Conservation (phyloP, 768 basidiomycete genomes). For the Polyporus arcularius region DNA sequence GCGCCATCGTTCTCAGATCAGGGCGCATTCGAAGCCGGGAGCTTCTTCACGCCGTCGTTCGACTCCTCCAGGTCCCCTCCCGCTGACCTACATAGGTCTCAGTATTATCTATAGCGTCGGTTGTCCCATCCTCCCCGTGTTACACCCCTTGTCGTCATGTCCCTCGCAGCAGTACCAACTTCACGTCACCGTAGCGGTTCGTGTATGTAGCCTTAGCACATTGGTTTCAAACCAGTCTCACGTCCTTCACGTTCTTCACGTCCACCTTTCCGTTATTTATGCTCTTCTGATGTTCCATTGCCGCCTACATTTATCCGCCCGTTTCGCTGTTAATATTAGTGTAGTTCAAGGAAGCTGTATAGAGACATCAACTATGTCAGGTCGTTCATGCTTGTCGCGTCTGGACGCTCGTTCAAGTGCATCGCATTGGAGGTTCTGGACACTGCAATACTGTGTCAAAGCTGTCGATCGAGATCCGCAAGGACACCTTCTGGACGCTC, state of each 20-base stretch:
- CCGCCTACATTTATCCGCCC: not conserved
- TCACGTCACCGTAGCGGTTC: not conserved
- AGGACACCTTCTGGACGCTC: too few species aligned
- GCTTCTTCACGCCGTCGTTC: not conserved
- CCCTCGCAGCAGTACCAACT: not conserved
- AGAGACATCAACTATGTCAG: too few species aligned
- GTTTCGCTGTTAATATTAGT: not conserved
- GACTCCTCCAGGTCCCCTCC: constrained; percentile 16
- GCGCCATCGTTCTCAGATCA: not conserved
- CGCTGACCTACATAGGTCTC: constrained; percentile 12
- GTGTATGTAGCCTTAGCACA: not conserved
- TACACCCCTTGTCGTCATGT: not conserved
- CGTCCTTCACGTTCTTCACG: not conserved
- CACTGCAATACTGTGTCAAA: too few species aligned
- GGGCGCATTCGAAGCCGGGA: not conserved
- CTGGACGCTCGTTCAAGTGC: too few species aligned
- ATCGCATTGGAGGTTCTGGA: too few species aligned
- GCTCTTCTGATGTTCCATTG: constrained; percentile 3
- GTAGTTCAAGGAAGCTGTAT: not conserved
- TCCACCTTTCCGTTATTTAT: constrained; percentile 14
- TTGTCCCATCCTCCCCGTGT: not conserved
- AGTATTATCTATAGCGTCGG: constrained; percentile 5
- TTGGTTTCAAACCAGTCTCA: not conserved
- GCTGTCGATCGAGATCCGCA: too few species aligned
- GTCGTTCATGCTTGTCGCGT: too few species aligned